Conservation (phyloP, 1,139 yeast genomes). For the Yamadazyma taylorii region DNA sequence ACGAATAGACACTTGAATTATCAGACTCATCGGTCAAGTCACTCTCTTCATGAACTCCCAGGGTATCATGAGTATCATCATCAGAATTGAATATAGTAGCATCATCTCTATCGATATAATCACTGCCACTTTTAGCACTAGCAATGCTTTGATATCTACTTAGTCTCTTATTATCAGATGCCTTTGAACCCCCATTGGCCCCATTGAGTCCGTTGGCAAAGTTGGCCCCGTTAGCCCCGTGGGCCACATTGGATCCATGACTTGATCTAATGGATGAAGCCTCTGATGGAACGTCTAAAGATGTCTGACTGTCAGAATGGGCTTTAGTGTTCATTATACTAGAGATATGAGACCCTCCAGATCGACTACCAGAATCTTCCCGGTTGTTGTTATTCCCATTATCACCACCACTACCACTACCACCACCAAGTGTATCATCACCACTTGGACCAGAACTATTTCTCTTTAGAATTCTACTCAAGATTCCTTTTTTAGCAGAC, state of each 20-base stretch:
- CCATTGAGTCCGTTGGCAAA: too few species aligned
- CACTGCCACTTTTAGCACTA: slow-evolving; percentile 1
- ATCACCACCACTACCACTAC: slow-evolving; percentile 3
- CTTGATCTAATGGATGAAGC: background rate
- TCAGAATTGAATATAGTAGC: slow-evolving; percentile 14
- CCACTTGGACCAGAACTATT: slow-evolving; percentile 1
- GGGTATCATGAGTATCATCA: slow-evolving; percentile 10
- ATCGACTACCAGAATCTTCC: too few species aligned
- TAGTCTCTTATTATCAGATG: background rate
- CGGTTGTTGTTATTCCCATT: too few species aligned
- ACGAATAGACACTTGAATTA: slow-evolving; percentile 14
- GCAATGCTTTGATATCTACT: slow-evolving; percentile 1
- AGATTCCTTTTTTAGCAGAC: slow-evolving; percentile 14
- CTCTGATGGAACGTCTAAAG: background rate
- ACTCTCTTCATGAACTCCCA: slow-evolving; percentile 3
- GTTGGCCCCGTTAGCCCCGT: too few species aligned
- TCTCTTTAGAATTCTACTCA: slow-evolving; percentile 18
- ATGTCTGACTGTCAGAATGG: too few species aligned
- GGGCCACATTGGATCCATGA: too few species aligned
- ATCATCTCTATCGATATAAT: slow-evolving; percentile 11
- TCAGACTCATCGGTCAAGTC: slow-evolving; percentile 11
- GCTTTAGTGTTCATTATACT: too few species aligned
- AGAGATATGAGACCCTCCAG: too few species aligned
- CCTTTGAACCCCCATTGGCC: too few species aligned
- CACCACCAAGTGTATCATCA: too few species aligned